Base-by-base conservation (phyloP, 345 rosid genomes). In the Alliaria petiolata region DNA sequence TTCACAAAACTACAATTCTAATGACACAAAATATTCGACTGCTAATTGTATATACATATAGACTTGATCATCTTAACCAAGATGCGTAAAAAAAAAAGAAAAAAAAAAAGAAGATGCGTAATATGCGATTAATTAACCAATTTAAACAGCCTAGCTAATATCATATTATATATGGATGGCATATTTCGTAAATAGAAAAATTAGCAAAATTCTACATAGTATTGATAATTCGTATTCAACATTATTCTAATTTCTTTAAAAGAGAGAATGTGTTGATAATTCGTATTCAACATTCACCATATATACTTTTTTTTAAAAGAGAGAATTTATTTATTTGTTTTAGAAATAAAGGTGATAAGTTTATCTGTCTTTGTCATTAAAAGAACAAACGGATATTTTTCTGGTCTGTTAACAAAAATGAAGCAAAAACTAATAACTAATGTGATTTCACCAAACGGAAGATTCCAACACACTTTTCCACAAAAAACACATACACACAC, bases 361-460 rank as follows among this genome's bases (percentile, higher is more conserved):
- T n/a, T 63, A 69, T 1, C 69, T 55, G 79, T 76, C 71, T 15
- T 47, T 44, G 62, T 76, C 80, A 56, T 42, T 8, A 49, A 56
- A 76, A 76, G 71, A 76, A 76, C 71, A 76, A 64, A 59, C 71
- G 47, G 62, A 76, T 69, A 76, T 64, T 19, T 62, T 76, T 64
- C 71, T 68, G 76, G 80, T 69, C 3, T 31, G 67, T 63, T 76
- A 76, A 76, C 79, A 70, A 76, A 69, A 70, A 76, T 70, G 40
- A 39, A 76, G 80, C 56, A 76, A 64, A 57, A 76, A 70, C 76
- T 54, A 69, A 69, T 62, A 63, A 76, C 71, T 28, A 63, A 76
- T 70, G 11, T 47, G 67, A 46, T 52, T 68, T 76, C 75, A 76
- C 79, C 79, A 76, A 69, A 76, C 79, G 75, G 75, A 76, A 76